phyloP scores from a whole-genome alignment of 352 stramenopile genomes.

The Pythium dissimile region DNA sequence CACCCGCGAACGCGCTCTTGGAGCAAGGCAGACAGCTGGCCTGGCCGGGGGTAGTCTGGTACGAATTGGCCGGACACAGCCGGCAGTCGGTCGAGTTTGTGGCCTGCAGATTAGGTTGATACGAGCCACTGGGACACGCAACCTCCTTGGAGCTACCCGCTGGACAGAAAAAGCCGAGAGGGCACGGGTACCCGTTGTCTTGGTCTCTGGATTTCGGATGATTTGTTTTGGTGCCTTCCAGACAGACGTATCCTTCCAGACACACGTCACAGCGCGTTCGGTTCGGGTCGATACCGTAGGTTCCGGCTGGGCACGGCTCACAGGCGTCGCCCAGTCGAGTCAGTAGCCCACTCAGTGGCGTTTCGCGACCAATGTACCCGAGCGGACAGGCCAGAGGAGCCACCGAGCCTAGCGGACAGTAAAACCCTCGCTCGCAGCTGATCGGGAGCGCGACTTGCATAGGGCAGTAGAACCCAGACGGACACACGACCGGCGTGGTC shows the following conservation, averaged over 20 bases:
- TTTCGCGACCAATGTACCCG: slow-evolving; percentile 60
- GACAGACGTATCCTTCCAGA: slow-evolving; percentile 82
- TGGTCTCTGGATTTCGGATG: slow-evolving; percentile 40
- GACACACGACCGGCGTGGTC: slow-evolving; percentile 47
- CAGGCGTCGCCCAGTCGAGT: slow-evolving; percentile 55
- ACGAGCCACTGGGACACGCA: slow-evolving; percentile 76
- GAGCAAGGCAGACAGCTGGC: slow-evolving; percentile 84
- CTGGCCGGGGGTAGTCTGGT: slow-evolving; percentile 67
- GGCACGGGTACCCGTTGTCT: slow-evolving; percentile 88
- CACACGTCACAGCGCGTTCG: slow-evolving; percentile 70
- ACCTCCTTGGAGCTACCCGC: slow-evolving; percentile 43
- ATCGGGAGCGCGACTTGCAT: slow-evolving; percentile 26
- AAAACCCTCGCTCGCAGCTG: slow-evolving; percentile 54
- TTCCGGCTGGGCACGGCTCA: slow-evolving; percentile 72
- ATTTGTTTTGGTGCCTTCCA: slow-evolving; percentile 60
- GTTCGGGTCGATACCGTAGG: slow-evolving; percentile 74
- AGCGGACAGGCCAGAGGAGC: slow-evolving; percentile 70
- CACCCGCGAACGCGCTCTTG: slow-evolving; percentile 59
- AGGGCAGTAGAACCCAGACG: slow-evolving; percentile 76
- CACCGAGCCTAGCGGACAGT: slow-evolving; percentile 58
- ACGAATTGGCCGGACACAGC: slow-evolving; percentile 68
- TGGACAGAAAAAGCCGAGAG: slow-evolving; percentile 74
- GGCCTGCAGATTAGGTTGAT: slow-evolving; percentile 47
- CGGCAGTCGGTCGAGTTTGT: slow-evolving; percentile 56
- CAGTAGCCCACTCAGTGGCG: slow-evolving; percentile 45